These are phyloP conservation scores for Fusarium sp. DNA, from an alignment of 2,329 filamentous ascomycete genomes.

Conservation along the genomic window DNA sequence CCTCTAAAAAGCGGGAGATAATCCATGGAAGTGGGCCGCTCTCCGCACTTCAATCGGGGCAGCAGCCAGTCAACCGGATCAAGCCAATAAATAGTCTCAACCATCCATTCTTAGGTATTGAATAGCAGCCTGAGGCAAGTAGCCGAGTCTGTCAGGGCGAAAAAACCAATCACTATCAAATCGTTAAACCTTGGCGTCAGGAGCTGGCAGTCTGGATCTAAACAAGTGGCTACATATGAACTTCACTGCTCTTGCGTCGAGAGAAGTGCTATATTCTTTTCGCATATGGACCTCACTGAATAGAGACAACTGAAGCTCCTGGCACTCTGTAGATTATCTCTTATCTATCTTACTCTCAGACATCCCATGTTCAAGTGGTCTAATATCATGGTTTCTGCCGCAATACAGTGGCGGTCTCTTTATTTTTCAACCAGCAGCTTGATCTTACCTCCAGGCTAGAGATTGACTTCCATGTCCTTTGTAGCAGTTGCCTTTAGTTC, in stretches of 20 bases:
- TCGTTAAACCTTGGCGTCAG: neutral
- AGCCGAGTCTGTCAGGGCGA: neutral
- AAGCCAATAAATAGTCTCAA: neutral
- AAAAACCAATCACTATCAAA: neutral
- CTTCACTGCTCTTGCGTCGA: neutral
- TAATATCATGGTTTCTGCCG: neutral
- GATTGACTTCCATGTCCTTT: too few species aligned
- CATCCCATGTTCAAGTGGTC: neutral
- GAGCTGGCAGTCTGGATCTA: neutral
- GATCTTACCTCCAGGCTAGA: neutral
- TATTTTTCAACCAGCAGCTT: neutral
- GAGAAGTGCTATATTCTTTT: neutral
- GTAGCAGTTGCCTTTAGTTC: too few species aligned
- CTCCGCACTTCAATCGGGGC: conserved; percentile 6
- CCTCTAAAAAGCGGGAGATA: conserved; percentile 19
- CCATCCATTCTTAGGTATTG: neutral
- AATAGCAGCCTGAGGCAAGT: neutral
- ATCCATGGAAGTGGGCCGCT: conserved; percentile 10
- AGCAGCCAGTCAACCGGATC: neutral
- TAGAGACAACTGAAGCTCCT: neutral
- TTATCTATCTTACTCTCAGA: neutral
- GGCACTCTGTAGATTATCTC: neutral
- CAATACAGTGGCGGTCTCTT: neutral
- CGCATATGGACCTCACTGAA: neutral
- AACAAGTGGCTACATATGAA: neutral